Evolutionary conservation across 345 rosid species (phyloP).

Genomic region (Eutrema japonicum): DNA sequence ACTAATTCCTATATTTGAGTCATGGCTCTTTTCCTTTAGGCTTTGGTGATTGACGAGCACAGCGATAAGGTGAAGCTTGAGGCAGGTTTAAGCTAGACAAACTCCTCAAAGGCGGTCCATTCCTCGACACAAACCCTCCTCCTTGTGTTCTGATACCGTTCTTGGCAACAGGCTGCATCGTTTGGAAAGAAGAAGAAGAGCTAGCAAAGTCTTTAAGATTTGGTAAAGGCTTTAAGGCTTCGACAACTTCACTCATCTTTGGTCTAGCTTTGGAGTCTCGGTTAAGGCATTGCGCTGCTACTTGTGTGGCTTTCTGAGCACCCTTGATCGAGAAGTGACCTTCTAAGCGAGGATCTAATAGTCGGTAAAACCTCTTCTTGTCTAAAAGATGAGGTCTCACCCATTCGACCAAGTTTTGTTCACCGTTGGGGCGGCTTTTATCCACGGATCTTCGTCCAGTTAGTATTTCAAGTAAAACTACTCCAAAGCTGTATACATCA

Average conservation of each 20-base stretch:
- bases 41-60: conserved; percentile 65
- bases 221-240: conserved; percentile 68
- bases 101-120: conserved; percentile 74
- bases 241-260: conserved; percentile 87
- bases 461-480: conserved; percentile 82
- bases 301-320: conserved; percentile 81
- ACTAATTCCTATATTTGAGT: conserved; percentile 25
- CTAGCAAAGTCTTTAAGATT: conserved; percentile 92
- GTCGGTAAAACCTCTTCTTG: conserved; percentile 69
- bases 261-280: conserved; percentile 95
- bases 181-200: conserved; percentile 74
- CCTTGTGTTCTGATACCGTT: conserved; percentile 60
- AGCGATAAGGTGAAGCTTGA: conserved; percentile 64
- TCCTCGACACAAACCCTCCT: conserved; percentile 69
- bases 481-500: conserved; percentile 88
- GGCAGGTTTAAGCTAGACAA: conserved; percentile 60
- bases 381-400: conserved; percentile 88
- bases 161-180: conserved; percentile 56
- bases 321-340: conserved; percentile 92
- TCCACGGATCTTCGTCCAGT: conserved; percentile 90
- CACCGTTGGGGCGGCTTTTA: conserved; percentile 90
- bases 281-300: conserved; percentile 86
- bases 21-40: conserved; percentile 59
- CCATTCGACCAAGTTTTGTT: conserved; percentile 95
- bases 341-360: conserved; percentile 90